These are phyloP conservation scores for Nakazawaea pomicola DNA, from an alignment of 805 yeast species.

Conservation along the genomic window DNA sequence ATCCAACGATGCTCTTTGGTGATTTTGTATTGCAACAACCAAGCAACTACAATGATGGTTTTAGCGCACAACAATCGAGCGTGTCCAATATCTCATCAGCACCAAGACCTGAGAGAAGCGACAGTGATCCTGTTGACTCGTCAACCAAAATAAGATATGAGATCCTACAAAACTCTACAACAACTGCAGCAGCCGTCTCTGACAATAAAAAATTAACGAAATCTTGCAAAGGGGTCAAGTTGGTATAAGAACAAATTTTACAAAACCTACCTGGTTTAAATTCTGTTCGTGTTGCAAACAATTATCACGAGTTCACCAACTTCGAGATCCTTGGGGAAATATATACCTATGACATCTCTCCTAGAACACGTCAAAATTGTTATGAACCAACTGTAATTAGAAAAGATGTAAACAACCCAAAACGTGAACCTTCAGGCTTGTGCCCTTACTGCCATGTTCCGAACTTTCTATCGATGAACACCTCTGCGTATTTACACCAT, in stretches of 20 bases:
- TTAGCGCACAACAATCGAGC: too few relatives aligned
- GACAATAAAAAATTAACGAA: background rate
- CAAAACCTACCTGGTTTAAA: conserved; percentile 1
- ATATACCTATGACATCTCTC: conserved; percentile 1
- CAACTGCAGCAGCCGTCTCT: background rate
- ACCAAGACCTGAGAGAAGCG: too few relatives aligned
- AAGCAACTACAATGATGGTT: too few relatives aligned
- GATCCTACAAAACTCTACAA: background rate
- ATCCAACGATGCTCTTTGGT: too few relatives aligned
- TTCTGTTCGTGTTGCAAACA: conserved; percentile 2
- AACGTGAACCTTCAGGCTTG: background rate
- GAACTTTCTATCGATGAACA: conserved; percentile 22
- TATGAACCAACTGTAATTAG: conserved; percentile 10
- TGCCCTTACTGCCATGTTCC: conserved; percentile 8
- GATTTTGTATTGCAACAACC: too few relatives aligned
- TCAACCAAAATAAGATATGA: background rate
- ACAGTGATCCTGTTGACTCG: too few relatives aligned
- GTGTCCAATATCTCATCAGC: too few relatives aligned
- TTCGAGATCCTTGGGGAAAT: background rate
- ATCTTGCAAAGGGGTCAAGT: too few relatives aligned
- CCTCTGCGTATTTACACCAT: conserved; percentile 27
- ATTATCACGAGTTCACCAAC: background rate
- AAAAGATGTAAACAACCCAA: background rate
- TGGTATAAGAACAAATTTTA: conserved; percentile 2
- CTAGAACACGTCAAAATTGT: conserved; percentile 4